These are phyloP conservation scores for Podila minutissima DNA, from an alignment of 192 early-diverging fungal species.

Conservation along the genomic window DNA sequence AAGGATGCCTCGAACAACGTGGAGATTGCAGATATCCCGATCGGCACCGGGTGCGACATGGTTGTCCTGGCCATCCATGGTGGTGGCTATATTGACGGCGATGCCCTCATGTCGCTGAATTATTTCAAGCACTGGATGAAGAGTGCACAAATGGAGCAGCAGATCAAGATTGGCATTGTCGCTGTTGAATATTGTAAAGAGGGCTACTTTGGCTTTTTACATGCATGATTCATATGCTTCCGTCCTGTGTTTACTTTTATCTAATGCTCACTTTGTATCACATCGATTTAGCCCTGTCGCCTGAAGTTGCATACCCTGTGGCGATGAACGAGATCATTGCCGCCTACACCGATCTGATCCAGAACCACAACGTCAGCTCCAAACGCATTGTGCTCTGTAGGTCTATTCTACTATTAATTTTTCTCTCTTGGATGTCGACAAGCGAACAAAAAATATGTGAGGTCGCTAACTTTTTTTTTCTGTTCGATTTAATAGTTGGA, in stretches of 20 bases:
- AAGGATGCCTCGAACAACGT: not conserved
- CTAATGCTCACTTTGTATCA: not conserved
- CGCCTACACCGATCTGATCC: conserved; percentile 18
- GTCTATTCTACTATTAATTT: not conserved
- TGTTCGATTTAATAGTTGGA: not conserved
- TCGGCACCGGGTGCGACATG: conserved; percentile 31
- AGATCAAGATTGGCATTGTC: conserved; percentile 27
- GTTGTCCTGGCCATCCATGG: conserved; percentile 28
- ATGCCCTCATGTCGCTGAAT: conserved; percentile 27
- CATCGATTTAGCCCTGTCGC: conserved; percentile 16
- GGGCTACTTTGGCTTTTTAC: not conserved
- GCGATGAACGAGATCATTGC: conserved; percentile 35
- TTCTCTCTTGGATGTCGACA: not conserved
- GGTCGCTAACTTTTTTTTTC: not conserved
- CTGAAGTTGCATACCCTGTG: conserved; percentile 26
- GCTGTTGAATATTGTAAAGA: conserved; percentile 34
- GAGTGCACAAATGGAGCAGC: conserved; percentile 10
- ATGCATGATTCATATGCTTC: not conserved
- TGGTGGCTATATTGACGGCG: conserved; percentile 26
- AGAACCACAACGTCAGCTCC: conserved; percentile 7
- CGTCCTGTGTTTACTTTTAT: not conserved
- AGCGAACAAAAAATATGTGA: not conserved
- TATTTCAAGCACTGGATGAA: conserved; percentile 29
- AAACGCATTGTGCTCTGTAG: conserved; percentile 30
- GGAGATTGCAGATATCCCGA: not conserved